phyloP scores from a whole-genome alignment of 768 basidiomycete species.

The Aureoboletus auriporus region DNA sequence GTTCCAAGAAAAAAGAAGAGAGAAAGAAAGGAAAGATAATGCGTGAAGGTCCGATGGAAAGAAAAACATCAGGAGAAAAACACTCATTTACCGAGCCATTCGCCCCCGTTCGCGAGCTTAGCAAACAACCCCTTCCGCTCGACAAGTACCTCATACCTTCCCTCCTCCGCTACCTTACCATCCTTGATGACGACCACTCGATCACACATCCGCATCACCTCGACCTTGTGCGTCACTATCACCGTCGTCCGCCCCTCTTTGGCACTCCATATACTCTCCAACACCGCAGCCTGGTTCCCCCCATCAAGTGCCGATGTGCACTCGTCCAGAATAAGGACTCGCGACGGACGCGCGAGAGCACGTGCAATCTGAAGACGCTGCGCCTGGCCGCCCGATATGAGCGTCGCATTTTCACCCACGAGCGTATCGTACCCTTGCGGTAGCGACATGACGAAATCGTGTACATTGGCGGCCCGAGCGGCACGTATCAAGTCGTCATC shows the following conservation, averaged over 20 bases:
- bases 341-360: slow-evolving; percentile 71
- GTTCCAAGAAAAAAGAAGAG: no score
- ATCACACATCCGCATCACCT: slow-evolving; percentile 91
- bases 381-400: slow-evolving; percentile 92
- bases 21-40: no score
- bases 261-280: slow-evolving; percentile 68
- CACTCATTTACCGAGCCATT: slow-evolving; percentile 44
- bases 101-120: slow-evolving; percentile 73
- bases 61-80: not conserved
- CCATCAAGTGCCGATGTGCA: slow-evolving; percentile 91
- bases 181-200: slow-evolving; percentile 76
- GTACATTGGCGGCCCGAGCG: slow-evolving; percentile 74
- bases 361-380: slow-evolving; percentile 91
- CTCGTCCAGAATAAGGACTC: slow-evolving; percentile 85
- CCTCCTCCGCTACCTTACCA: slow-evolving; percentile 78
- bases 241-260: slow-evolving; percentile 76
- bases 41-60: no score
- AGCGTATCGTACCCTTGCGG: slow-evolving; percentile 84
- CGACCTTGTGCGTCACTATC: slow-evolving; percentile 91
- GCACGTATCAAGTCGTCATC: slow-evolving; percentile 62
- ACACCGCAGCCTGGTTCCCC: slow-evolving; percentile 76
- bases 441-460: slow-evolving; percentile 78
- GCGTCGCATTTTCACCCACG: slow-evolving; percentile 87
- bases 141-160: slow-evolving; percentile 69
- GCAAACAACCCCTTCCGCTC: slow-evolving; percentile 68